Evolutionary conservation across 192 early-diverging fungal species (phyloP), one percentile per base, ranked within the genome.

Genomic region (Rhizophagus prolifer): DNA sequence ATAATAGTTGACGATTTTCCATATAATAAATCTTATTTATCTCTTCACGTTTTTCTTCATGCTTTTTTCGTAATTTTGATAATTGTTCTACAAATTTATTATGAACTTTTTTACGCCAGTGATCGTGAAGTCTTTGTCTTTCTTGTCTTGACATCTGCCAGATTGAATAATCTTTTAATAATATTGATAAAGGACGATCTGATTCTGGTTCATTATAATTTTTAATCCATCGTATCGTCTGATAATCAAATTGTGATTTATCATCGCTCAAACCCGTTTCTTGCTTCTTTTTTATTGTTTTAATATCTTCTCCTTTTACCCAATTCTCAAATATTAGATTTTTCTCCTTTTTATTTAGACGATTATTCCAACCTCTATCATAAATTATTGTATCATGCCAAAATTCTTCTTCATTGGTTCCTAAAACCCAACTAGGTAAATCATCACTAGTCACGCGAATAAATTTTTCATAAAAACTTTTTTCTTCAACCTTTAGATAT

Each of bases 141-240:
- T 90, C 89, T 0, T 0, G 9, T 59, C 31, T 69, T 0, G 85
- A 85, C 85, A 89, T 84, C 16, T 80, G 19, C 89, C 89, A 90
- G 9, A 90, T 77, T 76, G 82, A 67, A 21, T 14, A 13, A 47
- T 78, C 80, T 4, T 21, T 21, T 16, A 54, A 16, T 19, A 54
- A 6, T 19, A 16, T 3, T 2, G 9, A 1, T 16, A 54, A 54
- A 54, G 47, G 14, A 21, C 47, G 47, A 19, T 54, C 16, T 54
- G 14, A 2, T 0, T 54, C 21, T 54, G 47, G 14, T 54, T 19
- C 16, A 54, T 21, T 21, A 0, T 54, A 54, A 54, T 14, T 4
- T 4, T 19, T 0, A 54, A 9, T 58, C 44, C 26, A 41, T 31
- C 21, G 13, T 3, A 47, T 41, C 4, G 41, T 78, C 13, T 7